phyloP scores from a whole-genome alignment of 495 filamentous ascomycete species.

The Penicillium coffeae region DNA sequence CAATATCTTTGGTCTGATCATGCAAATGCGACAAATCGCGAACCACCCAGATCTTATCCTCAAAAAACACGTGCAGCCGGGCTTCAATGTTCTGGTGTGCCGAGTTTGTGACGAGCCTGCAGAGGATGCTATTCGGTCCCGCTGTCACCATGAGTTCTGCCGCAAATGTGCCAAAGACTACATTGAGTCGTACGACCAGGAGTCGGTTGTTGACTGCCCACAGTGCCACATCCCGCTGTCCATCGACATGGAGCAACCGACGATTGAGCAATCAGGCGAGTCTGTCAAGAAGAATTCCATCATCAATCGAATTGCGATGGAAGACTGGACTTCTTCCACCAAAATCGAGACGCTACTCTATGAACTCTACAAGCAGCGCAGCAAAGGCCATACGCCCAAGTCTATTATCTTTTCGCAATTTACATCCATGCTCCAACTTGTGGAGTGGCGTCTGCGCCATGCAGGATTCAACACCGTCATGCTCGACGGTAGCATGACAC shows the following conservation, averaged over 20 bases:
- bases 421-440: slow-evolving; percentile 68
- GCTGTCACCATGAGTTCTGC: slow-evolving; percentile 94
- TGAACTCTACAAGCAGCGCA: slow-evolving; percentile 83
- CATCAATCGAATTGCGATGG: slow-evolving; percentile 96
- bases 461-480: slow-evolving; percentile 97
- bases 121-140: slow-evolving; percentile 87
- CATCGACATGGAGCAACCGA: slow-evolving; percentile 90
- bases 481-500: slow-evolving; percentile 94
- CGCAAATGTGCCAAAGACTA: slow-evolving; percentile 84
- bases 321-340: slow-evolving; percentile 93
- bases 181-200: slow-evolving; percentile 63
- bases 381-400: slow-evolving; percentile 86
- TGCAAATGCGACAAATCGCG: slow-evolving; percentile 95
- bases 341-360: slow-evolving; percentile 97
- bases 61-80: slow-evolving; percentile 77
- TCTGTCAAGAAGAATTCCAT: slow-evolving; percentile 88
- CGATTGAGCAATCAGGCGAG: slow-evolving; percentile 82
- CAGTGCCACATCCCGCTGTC: slow-evolving; percentile 84
- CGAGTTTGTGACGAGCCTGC: slow-evolving; percentile 92
- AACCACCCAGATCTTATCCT: slow-evolving; percentile 94
- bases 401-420: slow-evolving; percentile 75
- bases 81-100: slow-evolving; percentile 88
- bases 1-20: slow-evolving; percentile 76
- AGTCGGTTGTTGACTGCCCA: slow-evolving; percentile 72
- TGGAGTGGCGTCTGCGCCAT: slow-evolving; percentile 92